Percentiles rank a stretch among this genome's conserved stretches.
These are phyloP conservation scores for Marasmius oreades DNA, from an alignment of 1,284 basidiomycete genomes.

Conservation along the genomic window DNA sequence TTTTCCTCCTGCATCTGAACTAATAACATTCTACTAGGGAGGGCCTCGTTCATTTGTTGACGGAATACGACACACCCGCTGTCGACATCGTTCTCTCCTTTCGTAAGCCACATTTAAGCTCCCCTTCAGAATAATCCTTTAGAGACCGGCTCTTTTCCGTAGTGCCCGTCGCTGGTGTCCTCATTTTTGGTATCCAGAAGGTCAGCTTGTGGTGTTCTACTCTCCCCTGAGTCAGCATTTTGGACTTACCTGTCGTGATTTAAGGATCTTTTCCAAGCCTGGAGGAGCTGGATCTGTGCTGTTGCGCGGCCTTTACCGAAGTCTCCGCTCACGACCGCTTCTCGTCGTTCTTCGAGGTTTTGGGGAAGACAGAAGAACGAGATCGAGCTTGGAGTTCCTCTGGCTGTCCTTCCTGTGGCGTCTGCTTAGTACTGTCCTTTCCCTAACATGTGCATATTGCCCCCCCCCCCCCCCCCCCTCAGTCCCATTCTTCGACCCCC, in stretches of 20 bases:
- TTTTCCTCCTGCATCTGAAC: not conserved
- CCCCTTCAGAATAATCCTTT: not conserved
- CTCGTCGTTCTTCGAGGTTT: not conserved
- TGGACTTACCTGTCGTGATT: not conserved
- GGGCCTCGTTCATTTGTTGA: conserved; percentile 12
- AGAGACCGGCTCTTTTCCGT: no score
- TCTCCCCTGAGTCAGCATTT: not conserved
- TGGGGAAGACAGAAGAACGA: not conserved
- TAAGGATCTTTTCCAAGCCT: conserved; percentile 14
- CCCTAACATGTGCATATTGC: not conserved
- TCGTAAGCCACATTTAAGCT: conserved; percentile 1
- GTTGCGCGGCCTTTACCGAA: not conserved
- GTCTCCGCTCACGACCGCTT: not conserved
- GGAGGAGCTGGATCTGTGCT: not conserved
- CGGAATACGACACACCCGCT: not conserved
- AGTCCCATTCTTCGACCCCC: no score
- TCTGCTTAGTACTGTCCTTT: not conserved
- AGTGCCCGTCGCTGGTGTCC: conserved; percentile 11
- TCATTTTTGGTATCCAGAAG: conserved; percentile 14
- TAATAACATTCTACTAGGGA: conserved; percentile 4
- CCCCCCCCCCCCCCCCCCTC: no score
- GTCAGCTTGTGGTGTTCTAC: not conserved
- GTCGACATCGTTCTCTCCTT: conserved; percentile 10
- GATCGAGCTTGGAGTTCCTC: not conserved
- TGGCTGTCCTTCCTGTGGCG: not conserved